A percentile compares a stretch with the other conserved stretches of the same genome.
Conservation (phyloP, 768 basidiomycete genomes). For the Russula compacta region DNA sequence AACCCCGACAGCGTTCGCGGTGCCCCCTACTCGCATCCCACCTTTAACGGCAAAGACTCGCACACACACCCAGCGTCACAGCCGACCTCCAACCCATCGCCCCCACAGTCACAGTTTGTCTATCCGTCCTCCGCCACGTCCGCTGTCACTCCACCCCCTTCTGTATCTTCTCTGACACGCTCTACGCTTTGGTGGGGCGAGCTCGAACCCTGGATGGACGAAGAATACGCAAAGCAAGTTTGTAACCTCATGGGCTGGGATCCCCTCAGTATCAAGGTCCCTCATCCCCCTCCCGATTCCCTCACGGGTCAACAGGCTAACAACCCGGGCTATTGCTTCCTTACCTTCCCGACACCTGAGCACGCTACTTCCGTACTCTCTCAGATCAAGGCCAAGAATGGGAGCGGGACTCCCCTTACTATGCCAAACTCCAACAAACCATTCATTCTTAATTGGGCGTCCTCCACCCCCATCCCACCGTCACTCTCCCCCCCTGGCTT, state of each 20-base stretch:
- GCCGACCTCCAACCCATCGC: conserved; percentile 16
- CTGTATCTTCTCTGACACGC: conserved; percentile 30
- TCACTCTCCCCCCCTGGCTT: conserved; percentile 28
- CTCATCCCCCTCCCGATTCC: conserved; percentile 49
- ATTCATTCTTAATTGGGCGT: conserved; percentile 76
- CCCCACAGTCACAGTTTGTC: conserved; percentile 22
- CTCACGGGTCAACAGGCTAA: conserved; percentile 57
- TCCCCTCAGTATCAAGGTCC: conserved; percentile 62
- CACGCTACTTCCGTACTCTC: conserved; percentile 63
- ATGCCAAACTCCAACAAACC: conserved; percentile 87
- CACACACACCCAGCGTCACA: conserved; percentile 14
- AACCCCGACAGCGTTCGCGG: conserved; percentile 10
- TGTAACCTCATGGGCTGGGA: conserved; percentile 86
- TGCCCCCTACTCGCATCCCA: conserved; percentile 22
- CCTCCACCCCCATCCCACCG: conserved; percentile 30
- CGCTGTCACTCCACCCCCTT: conserved; percentile 22
- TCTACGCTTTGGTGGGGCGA: conserved; percentile 80
- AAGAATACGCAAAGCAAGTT: conserved; percentile 87
- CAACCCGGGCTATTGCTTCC: conserved; percentile 82
- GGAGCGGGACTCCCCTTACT: conserved; percentile 36
- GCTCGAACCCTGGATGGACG: conserved; percentile 95
- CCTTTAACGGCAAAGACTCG: conserved; percentile 28
- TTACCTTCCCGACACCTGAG: conserved; percentile 69
- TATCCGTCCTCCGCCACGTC: conserved; percentile 24
- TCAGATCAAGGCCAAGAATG: conserved; percentile 44